phyloP scores from a whole-genome alignment of 192 early-diverging fungal genomes.

The Phlyctochytrium bullatum region DNA sequence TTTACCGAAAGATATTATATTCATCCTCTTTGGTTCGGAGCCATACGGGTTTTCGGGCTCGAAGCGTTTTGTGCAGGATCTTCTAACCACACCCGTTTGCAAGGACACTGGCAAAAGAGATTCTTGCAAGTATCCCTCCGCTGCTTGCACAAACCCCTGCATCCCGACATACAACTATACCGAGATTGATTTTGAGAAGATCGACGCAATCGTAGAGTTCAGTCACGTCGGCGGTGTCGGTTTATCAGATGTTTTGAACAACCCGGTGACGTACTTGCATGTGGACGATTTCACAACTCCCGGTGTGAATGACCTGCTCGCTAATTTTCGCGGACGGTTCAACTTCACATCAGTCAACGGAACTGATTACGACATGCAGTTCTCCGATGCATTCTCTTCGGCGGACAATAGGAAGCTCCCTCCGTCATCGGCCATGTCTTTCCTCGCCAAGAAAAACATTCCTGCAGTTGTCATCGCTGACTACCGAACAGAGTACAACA shows the following conservation, averaged over 20 bases:
- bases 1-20: slow-evolving; percentile 69
- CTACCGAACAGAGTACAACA: slow-evolving; percentile 54
- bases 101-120: slow-evolving; percentile 30
- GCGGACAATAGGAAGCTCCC: slow-evolving; percentile 53
- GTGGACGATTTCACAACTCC: slow-evolving; percentile 34
- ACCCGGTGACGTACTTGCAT: slow-evolving; percentile 37
- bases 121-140: slow-evolving; percentile 22
- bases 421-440: slow-evolving; percentile 70
- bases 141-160: slow-evolving; percentile 66
- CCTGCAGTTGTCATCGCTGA: slow-evolving; percentile 64
- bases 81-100: slow-evolving; percentile 56
- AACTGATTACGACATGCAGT: slow-evolving; percentile 8
- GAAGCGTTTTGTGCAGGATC: slow-evolving; percentile 75
- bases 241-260: slow-evolving; percentile 6
- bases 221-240: slow-evolving; percentile 49
- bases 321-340: slow-evolving; percentile 15
- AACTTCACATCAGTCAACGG: slow-evolving; percentile 1
- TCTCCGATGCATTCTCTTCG: slow-evolving; percentile 46
- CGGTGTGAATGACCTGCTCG: slow-evolving; percentile 22
- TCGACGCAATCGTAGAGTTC: slow-evolving; percentile 71
- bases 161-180: slow-evolving; percentile 59
- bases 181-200: slow-evolving; percentile 61
- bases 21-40: slow-evolving; percentile 72
- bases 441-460: slow-evolving; percentile 61
- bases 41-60: slow-evolving; percentile 78